A percentile compares a stretch with the other conserved stretches of the same genome.
phyloP scores from a whole-genome alignment of 2,329 filamentous ascomycete species.

The Botrytis byssoidea region DNA sequence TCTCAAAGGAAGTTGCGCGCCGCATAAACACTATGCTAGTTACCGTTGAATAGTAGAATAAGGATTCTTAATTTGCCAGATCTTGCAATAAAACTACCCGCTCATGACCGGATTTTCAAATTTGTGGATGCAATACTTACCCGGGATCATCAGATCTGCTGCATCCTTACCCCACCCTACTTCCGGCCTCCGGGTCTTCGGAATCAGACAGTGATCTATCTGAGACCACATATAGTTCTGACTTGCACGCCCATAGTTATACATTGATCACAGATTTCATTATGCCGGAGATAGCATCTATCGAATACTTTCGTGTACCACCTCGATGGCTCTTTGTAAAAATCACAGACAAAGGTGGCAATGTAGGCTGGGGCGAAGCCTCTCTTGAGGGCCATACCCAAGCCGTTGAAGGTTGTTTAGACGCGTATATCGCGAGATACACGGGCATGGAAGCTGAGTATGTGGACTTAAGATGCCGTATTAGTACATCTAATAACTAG shows the following conservation, averaged over 20 bases:
- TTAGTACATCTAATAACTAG: background rate
- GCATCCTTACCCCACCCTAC: constrained; percentile 5
- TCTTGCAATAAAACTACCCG: background rate
- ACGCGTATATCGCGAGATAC: constrained; percentile 62
- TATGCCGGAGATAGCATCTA: constrained; percentile 63
- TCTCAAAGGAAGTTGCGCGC: constrained; percentile 14
- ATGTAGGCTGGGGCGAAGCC: constrained; percentile 71
- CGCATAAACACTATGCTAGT: background rate
- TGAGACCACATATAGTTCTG: background rate
- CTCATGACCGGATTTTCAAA: constrained; percentile 1
- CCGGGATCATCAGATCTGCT: constrained; percentile 2
- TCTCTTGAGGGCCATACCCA: constrained; percentile 72
- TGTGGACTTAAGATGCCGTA: constrained; percentile 22
- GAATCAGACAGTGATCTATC: background rate
- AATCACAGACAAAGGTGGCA: constrained; percentile 63
- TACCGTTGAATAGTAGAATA: background rate
- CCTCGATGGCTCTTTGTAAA: constrained; percentile 79
- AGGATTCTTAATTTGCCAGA: background rate
- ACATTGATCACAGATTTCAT: constrained; percentile 19
- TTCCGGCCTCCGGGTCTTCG: background rate
- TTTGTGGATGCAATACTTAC: constrained; percentile 11
- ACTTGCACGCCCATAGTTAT: background rate
- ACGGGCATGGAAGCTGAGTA: constrained; percentile 70
- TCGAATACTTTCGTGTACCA: constrained; percentile 73
- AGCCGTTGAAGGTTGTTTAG: constrained; percentile 70